Evolutionary conservation across 306 rosid genomes (phyloP), one percentile per base, ranked within the genome.

Genomic region (Dryas alaskensis): DNA sequence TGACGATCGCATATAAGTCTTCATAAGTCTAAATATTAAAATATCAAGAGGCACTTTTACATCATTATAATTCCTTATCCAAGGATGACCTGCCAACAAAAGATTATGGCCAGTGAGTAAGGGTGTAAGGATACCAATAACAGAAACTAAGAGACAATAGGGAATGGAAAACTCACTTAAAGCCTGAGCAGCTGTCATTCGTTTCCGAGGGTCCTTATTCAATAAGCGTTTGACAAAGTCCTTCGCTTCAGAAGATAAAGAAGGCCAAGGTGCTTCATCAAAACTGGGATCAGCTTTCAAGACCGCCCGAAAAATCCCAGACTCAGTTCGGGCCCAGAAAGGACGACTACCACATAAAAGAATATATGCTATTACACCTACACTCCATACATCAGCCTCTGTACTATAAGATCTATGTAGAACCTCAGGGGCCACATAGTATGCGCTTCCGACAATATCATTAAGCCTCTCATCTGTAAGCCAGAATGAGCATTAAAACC

Each of bases 341-440:
- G 99, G 99, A 22, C 98, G 99, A 85, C 99, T 95, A 73, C 99
- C 99, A 60, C 99, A 95, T 82, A 95, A 79, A 52, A 95, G 92
- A 83, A 95, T 95, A 86, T 95, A 95, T 73, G 99, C 98, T 73
- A 95, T 92, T 57, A 95, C 99, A 8, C 99, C 99, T 77, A 95
- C 75, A 72, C 99, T 95, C 99, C 99, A 95, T 22, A 88, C 96
- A 82, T 95, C 99, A 48, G 99, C 99, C 84, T 95, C 99, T 58
- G 96, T 90, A 80, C 82, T 84, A 73, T 95, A 95, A 70, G 96
- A 87, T 80, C 98, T 84, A 75, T 92, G 99, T n/a, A 95, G 89
- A 84, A 95, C 99, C 83, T 95, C 99, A 31, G 98, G 99, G 59
- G 99, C 96, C 17, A 95, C 99, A 50, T 95, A 95, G 78, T 95